Base-by-base conservation (phyloP, 495 filamentous ascomycete species). In the Hypoxylon fragiforme region DNA sequence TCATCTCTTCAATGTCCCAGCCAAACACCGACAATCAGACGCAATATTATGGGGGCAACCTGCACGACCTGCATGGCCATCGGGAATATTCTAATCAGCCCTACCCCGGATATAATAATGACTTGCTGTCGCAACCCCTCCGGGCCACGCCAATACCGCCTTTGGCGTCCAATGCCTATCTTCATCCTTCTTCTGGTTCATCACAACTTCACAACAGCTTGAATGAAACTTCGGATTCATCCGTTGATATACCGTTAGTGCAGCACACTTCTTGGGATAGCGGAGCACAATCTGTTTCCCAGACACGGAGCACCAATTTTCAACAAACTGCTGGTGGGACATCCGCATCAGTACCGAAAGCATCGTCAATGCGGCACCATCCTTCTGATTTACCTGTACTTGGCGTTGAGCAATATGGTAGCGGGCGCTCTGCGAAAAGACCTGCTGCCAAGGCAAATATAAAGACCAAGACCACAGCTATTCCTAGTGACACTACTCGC, bases 401-500 rank as follows among this genome's bases (percentile, higher is more conserved):
- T 48, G 76, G 68, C 57, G 75, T 73, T 31, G 78, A 82, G 58
- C 59, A 70, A 24, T 79, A 80, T 52, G 67, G 76, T 32, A 67
- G 70, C 11, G 66, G 64, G 19, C 52, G 54, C 18, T 59, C 45
- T 36, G 16, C 63, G n/a, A 44, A 1, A 46, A 35, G 14, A 20
- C 6, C 47, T 44, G 13, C 43, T 41, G n/a, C 44, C 42, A 55
- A 36, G 63, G 28, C 18, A 3, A 48, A 59, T 35, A 64, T 42
- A 60, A 51, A 48, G 49, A 42, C 38, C 7, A 51, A 37, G 11
- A 12, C 28, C 16, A 19, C 32, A 4, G 34, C 49, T 15, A 26
- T 44, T 13, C 46, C 49, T 7, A 13, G 26, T 30, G 43, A 42
- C 22, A 47, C 24, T 28, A 28, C 39, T 19, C 13, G 60, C 11